phyloP scores from a whole-genome alignment of 805 yeast species.

The Metschnikowia anglica region DNA sequence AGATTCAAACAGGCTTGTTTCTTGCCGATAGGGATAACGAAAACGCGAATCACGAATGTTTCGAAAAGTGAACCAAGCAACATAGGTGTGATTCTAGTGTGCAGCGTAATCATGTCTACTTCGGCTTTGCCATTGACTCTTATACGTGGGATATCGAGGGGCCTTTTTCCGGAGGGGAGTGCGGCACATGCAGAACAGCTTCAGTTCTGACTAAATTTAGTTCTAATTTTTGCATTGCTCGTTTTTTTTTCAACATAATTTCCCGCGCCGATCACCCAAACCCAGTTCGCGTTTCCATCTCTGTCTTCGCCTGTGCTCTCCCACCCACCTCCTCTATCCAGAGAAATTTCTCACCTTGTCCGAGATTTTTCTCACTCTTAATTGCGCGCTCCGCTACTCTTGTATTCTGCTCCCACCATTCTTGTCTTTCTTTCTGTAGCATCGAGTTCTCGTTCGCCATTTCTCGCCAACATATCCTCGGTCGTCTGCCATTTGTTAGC shows the following conservation, averaged over 20 bases:
- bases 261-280: constrained; percentile 10
- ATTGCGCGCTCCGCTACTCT: constrained; percentile 11
- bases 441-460: background rate
- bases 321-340: constrained; percentile 8
- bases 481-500: background rate
- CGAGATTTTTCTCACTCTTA: constrained; percentile 10
- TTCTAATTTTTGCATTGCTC: background rate
- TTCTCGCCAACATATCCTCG: constrained; percentile 1
- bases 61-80: too few relatives aligned
- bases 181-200: background rate
- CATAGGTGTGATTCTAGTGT: too few relatives aligned
- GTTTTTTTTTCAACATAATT: constrained; percentile 1
- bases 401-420: background rate
- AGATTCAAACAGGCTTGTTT: too few relatives aligned
- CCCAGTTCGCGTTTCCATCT: constrained; percentile 11
- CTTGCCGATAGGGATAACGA: too few relatives aligned
- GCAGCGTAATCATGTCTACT: too few relatives aligned
- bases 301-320: constrained; percentile 11
- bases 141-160: too few relatives aligned
- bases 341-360: constrained; percentile 8
- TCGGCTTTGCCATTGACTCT: too few relatives aligned
- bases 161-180: too few relatives aligned
- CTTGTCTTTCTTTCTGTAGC: constrained; percentile 4
- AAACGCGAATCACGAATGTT: too few relatives aligned
- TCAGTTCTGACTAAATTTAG: too few relatives aligned